Conservation (phyloP, 768 basidiomycete species). For the Leccinum longicurvipes region DNA sequence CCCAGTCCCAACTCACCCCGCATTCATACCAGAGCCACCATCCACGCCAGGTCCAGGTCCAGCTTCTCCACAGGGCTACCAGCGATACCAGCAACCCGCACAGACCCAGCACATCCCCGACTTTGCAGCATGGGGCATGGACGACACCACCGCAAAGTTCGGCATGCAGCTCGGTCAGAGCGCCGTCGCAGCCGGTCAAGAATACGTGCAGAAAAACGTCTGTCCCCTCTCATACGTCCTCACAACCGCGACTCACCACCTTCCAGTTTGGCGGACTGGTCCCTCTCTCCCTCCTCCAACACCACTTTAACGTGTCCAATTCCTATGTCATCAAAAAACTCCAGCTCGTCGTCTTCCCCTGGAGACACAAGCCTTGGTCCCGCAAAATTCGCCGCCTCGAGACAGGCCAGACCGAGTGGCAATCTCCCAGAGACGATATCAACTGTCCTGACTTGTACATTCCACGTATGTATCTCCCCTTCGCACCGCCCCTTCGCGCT, state of each 20-base stretch:
- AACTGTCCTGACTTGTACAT: conserved; percentile 98
- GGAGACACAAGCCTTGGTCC: conserved; percentile 88
- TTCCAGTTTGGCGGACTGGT: conserved; percentile 75
- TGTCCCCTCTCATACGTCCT: conserved; percentile 25
- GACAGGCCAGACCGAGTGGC: conserved; percentile 67
- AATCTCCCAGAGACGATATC: conserved; percentile 88
- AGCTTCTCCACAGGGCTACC: conserved; percentile 56
- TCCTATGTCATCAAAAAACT: conserved; percentile 92
- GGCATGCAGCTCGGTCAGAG: conserved; percentile 93
- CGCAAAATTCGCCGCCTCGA: conserved; percentile 66
- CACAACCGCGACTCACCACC: conserved; percentile 2
- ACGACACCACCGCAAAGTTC: conserved; percentile 91
- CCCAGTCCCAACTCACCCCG: conserved; percentile 84
- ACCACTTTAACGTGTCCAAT: conserved; percentile 95
- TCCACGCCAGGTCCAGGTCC: conserved; percentile 67
- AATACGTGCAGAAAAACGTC: conserved; percentile 94
- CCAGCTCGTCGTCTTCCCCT: conserved; percentile 87
- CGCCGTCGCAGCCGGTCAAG: conserved; percentile 91
- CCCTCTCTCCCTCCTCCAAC: conserved; percentile 74
- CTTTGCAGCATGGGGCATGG: conserved; percentile 79
- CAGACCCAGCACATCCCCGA: conserved; percentile 34
- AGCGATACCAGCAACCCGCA: conserved; percentile 35
- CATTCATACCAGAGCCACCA: conserved; percentile 80
- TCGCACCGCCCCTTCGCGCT: not conserved
- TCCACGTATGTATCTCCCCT: conserved; percentile 53